A percentile compares a stretch with the other conserved stretches of the same genome.
Evolutionary conservation across 2,329 filamentous ascomycete genomes (phyloP).

Genomic region (Boeremia exigua): DNA sequence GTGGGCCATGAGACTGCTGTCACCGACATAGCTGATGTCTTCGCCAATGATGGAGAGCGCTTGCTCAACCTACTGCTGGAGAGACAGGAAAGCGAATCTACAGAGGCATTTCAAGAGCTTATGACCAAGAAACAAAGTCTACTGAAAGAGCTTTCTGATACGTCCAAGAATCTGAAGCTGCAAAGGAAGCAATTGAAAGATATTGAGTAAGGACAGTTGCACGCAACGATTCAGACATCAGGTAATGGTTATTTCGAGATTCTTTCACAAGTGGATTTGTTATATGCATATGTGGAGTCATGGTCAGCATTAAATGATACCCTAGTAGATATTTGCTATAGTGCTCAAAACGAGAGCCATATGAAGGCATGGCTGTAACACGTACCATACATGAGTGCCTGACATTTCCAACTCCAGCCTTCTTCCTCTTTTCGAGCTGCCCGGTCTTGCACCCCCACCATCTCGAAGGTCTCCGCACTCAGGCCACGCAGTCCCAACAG

Average conservation of each 20-base stretch:
- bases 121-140: conserved; percentile 31
- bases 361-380: neutral
- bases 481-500: too few relatives aligned
- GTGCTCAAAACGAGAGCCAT: neutral
- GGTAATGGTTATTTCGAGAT: neutral
- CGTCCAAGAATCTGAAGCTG: conserved; percentile 14
- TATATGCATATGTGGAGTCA: neutral
- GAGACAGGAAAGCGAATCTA: conserved; percentile 49
- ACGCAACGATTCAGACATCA: neutral
- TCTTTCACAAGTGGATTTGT: neutral
- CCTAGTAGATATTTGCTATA: neutral
- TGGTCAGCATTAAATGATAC: neutral
- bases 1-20: conserved; percentile 55
- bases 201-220: neutral
- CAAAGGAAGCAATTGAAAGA: conserved; percentile 14
- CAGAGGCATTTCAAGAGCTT: conserved; percentile 29
- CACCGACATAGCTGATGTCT: conserved; percentile 52
- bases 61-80: conserved; percentile 52
- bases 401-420: too few relatives aligned
- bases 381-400: neutral
- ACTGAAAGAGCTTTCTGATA: conserved; percentile 22
- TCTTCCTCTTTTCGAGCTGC: too few relatives aligned
- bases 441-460: too few relatives aligned
- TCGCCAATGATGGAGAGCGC: conserved; percentile 51
- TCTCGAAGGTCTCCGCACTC: too few relatives aligned